Evolutionary conservation across 345 rosid genomes (phyloP).

Genomic region (Stellera chamaejasme): DNA sequence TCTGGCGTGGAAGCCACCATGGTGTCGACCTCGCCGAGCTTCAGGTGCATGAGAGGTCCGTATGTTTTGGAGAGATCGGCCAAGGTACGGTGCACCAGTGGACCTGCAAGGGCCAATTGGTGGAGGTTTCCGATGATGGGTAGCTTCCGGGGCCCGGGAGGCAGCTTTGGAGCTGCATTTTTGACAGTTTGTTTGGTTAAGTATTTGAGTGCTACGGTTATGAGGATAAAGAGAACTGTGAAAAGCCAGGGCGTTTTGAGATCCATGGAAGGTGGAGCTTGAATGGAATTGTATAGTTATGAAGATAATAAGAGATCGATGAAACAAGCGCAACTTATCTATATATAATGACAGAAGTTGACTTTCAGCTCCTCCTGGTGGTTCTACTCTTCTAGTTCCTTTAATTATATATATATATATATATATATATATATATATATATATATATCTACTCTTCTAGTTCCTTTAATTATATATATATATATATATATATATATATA

Average conservation of each 20-base stretch:
- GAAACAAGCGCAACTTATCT: background rate
- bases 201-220: too few species aligned
- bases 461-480: too few species aligned
- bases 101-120: background rate
- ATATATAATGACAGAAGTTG: background rate
- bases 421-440: too few species aligned
- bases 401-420: too few species aligned
- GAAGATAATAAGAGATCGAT: background rate
- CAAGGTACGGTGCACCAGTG: background rate
- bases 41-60: slow-evolving; percentile 9
- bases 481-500: background rate
- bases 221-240: too few species aligned
- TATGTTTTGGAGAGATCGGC: slow-evolving; percentile 3
- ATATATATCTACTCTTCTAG: too few species aligned
- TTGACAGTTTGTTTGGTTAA: too few species aligned
- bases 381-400: background rate
- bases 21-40: slow-evolving; percentile 2
- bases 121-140: slow-evolving; percentile 11
- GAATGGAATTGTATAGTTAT: background rate
- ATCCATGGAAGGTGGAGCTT: too few species aligned
- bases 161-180: background rate
- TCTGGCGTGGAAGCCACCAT: slow-evolving; percentile 9
- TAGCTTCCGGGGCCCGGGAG: slow-evolving; percentile 10
- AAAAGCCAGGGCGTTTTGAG: too few species aligned
- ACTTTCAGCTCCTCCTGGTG: background rate